phyloP scores from a whole-genome alignment of 805 yeast species.

The Clavispora asparagi region DNA sequence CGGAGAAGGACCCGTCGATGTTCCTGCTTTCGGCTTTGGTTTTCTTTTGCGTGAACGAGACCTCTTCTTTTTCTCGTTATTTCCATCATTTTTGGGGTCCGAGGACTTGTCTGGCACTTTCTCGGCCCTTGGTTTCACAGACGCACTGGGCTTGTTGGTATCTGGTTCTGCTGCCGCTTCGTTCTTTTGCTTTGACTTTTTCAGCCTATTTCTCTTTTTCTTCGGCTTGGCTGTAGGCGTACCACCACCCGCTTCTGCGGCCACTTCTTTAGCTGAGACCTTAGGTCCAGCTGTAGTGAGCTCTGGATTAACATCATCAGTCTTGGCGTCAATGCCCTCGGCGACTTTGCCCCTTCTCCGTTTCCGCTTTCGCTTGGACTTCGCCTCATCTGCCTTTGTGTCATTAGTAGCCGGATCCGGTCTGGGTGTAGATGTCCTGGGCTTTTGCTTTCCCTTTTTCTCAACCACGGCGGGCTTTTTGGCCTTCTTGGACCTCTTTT shows the following conservation, averaged over 20 bases:
- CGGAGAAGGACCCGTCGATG: background rate
- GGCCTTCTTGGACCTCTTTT: slow-evolving; percentile 4
- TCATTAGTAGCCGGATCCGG: background rate
- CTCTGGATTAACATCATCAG: background rate
- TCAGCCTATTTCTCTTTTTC: background rate
- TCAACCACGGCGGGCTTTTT: background rate
- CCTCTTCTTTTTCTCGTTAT: background rate
- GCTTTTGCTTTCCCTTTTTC: background rate
- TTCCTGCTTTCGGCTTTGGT: background rate
- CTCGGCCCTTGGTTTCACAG: background rate
- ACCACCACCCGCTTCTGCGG: background rate
- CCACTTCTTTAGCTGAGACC: background rate
- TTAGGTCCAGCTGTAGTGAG: too few species aligned
- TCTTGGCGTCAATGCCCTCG: background rate
- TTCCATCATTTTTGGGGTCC: background rate
- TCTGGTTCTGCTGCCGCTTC: background rate
- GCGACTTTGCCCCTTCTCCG: background rate
- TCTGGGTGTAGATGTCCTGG: background rate
- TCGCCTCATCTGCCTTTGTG: background rate
- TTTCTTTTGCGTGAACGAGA: background rate
- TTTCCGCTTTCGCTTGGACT: slow-evolving; percentile 1
- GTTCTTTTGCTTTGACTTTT: background rate
- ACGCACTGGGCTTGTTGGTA: background rate
- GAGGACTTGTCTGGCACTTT: background rate
- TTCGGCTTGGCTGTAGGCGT: background rate